These are phyloP conservation scores for Pyronema omphalodes DNA, from an alignment of 495 filamentous ascomycete species.

Conservation along the genomic window DNA sequence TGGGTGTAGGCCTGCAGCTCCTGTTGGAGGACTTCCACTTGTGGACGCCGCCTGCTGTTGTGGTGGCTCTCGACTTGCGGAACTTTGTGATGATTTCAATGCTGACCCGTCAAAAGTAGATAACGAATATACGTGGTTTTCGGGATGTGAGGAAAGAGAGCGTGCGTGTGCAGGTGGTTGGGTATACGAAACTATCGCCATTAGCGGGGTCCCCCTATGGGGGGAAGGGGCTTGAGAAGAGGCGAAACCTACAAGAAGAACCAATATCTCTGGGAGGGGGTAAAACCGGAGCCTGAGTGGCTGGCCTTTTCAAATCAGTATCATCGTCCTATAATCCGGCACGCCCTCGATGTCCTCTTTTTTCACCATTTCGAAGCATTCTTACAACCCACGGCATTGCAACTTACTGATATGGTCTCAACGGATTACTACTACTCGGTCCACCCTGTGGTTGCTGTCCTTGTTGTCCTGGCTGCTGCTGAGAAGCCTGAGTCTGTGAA, in stretches of 20 bases:
- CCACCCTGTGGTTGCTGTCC: too few relatives aligned
- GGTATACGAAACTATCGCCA: conserved; percentile 10
- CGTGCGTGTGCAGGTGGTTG: conserved; percentile 6
- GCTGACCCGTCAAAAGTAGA: conserved; percentile 13
- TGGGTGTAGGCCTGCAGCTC: not conserved
- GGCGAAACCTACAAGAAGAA: conserved; percentile 13
- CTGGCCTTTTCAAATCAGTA: not conserved
- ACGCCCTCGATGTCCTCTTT: not conserved
- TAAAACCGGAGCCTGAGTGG: conserved; percentile 15
- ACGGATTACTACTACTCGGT: too few relatives aligned
- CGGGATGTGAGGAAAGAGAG: conserved; percentile 13
- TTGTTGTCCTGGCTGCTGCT: not conserved
- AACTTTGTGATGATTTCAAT: conserved; percentile 6
- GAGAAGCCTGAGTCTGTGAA: not conserved
- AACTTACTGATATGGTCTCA: not conserved
- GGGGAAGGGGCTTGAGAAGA: not conserved
- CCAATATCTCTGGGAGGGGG: conserved; percentile 16
- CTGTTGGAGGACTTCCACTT: not conserved
- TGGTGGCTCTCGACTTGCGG: not conserved
- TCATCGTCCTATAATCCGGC: not conserved
- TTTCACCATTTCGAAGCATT: too few relatives aligned
- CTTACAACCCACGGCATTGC: too few relatives aligned
- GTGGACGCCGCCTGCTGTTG: not conserved
- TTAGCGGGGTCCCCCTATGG: not conserved
- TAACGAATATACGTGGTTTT: conserved; percentile 15